These are phyloP conservation scores for Acrasis kona DNA, from an alignment of 78 protist species.

Conservation along the genomic window DNA sequence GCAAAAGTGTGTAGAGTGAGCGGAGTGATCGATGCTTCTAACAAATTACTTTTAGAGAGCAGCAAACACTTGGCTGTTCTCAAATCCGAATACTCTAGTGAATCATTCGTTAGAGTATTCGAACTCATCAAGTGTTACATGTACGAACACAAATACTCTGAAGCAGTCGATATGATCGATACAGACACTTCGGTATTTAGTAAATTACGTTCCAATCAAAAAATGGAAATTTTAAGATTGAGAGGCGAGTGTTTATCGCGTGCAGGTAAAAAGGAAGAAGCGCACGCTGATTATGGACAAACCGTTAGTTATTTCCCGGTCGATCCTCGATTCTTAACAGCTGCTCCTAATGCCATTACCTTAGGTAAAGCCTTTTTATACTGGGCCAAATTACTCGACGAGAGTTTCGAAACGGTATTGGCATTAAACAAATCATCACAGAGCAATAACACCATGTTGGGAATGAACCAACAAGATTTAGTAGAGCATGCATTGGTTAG, in stretches of 20 bases:
- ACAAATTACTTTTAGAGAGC: not conserved
- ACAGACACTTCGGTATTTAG: not conserved
- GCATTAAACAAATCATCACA: not conserved
- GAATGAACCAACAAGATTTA: too few relatives aligned
- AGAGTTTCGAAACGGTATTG: too few relatives aligned
- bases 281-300: not conserved
- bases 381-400: not conserved
- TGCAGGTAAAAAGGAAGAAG: not conserved
- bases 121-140: not conserved
- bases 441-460: not conserved
- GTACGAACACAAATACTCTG: not conserved
- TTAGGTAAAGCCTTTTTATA: not conserved
- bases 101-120: not conserved
- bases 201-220: not conserved
- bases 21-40: not conserved
- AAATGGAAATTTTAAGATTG: not conserved
- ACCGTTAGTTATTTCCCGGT: not conserved
- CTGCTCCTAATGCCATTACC: not conserved
- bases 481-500: not conserved
- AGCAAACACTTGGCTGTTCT: not conserved
- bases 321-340: not conserved
- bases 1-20: not conserved
- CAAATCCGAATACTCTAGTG: conserved; percentile 1
- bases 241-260: not conserved
- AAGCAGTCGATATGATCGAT: not conserved